Evolutionary conservation across 495 filamentous ascomycete species (phyloP).

Genomic region (Trichoderma virens): DNA sequence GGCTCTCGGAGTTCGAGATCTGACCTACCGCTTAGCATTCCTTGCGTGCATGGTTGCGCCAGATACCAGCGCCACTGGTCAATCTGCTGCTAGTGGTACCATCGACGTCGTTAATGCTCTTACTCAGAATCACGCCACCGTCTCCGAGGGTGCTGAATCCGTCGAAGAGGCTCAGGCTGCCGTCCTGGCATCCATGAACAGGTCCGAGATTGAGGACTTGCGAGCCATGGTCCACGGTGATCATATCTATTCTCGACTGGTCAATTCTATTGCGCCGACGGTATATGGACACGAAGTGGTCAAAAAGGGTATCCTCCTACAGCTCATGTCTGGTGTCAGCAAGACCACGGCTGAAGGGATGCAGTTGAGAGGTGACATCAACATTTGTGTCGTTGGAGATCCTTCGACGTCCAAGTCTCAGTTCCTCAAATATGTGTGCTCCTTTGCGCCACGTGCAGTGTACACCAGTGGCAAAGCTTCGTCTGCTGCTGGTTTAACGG

Average conservation of each 20-base stretch:
- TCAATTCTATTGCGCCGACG: conserved; percentile 93
- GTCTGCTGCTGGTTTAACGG: conserved; percentile 93
- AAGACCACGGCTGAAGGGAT: conserved; percentile 89
- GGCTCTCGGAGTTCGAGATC: conserved; percentile 83
- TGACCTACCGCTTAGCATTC: conserved; percentile 97
- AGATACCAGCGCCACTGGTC: conserved; percentile 68
- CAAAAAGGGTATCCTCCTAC: conserved; percentile 92
- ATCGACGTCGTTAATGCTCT: conserved; percentile 73
- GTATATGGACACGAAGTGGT: conserved; percentile 96
- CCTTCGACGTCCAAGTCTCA: conserved; percentile 98
- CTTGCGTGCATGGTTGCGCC: conserved; percentile 94
- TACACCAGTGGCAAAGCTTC: conserved; percentile 98
- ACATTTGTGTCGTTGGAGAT: conserved; percentile 97
- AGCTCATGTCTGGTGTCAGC: conserved; percentile 85
- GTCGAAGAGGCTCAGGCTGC: conserved; percentile 84
- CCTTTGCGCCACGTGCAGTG: conserved; percentile 88
- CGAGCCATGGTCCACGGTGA: conserved; percentile 89
- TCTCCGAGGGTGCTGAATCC: conserved; percentile 49
- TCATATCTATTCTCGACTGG: conserved; percentile 87
- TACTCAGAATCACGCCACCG: conserved; percentile 54
- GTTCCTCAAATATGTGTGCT: conserved; percentile 97
- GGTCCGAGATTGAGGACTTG: conserved; percentile 82
- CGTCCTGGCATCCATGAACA: conserved; percentile 73
- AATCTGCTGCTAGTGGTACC: conserved; percentile 33
- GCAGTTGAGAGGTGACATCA: conserved; percentile 92